Percentiles rank a stretch among this genome's conserved stretches.
Conservation (phyloP, 2,329 filamentous ascomycete genomes). For the Beauveria medogensis region DNA sequence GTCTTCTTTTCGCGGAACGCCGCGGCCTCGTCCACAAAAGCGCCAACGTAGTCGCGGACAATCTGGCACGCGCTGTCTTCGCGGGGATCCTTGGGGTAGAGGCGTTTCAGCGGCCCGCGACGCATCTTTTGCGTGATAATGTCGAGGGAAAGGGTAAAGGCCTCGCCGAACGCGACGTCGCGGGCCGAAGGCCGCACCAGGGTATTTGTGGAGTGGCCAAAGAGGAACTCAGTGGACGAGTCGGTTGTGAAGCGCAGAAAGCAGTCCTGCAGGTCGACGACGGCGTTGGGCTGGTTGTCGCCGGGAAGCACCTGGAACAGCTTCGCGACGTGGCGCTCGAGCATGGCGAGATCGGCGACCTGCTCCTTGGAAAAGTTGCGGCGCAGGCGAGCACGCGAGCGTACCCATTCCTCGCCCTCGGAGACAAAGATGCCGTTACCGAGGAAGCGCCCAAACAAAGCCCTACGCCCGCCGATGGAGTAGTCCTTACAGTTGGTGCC, state of each 20-base stretch:
- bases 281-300: neutral
- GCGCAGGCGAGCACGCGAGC: constrained; percentile 26
- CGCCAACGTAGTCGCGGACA: neutral
- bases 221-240: constrained; percentile 45
- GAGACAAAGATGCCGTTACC: constrained; percentile 33
- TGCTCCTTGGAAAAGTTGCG: constrained; percentile 19
- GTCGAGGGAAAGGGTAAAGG: neutral
- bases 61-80: neutral
- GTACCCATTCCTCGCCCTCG: constrained; percentile 26
- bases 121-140: neutral
- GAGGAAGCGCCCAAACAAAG: constrained; percentile 20
- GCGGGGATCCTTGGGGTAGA: neutral
- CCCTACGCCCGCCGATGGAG: neutral
- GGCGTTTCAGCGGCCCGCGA: neutral
- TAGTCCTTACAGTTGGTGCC: constrained; percentile 15
- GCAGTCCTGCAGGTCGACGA: constrained; percentile 36
- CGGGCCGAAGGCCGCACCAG: constrained; percentile 10
- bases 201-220: constrained; percentile 27
- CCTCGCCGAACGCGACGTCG: neutral
- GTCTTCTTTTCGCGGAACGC: neutral
- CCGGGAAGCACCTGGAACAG: constrained; percentile 24
- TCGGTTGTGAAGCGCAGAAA: constrained; percentile 42
- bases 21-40: neutral
- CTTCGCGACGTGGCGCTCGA: constrained; percentile 17
- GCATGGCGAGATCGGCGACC: constrained; percentile 16